A percentile compares a stretch with the other conserved stretches of the same genome.
Conservation (phyloP, 306 rosid genomes). For the Corylus avellana region DNA sequence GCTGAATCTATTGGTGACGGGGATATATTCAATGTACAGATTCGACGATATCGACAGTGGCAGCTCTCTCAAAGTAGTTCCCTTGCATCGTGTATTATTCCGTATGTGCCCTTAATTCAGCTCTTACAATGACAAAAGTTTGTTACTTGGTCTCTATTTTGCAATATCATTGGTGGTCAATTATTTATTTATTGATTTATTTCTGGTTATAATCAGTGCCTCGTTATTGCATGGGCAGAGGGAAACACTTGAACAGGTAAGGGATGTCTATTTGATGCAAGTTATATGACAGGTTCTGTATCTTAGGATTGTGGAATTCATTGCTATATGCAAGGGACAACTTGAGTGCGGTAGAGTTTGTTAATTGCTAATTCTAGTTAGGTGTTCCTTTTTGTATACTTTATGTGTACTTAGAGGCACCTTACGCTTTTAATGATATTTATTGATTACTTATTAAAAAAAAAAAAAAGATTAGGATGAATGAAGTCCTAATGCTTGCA, state of each 20-base stretch:
- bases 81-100: conserved; percentile 77
- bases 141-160: background rate
- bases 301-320: background rate
- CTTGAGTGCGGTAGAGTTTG: background rate
- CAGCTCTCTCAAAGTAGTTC: conserved; percentile 90
- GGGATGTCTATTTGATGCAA: conserved; percentile 29
- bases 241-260: conserved; percentile 82
- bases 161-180: conserved; percentile 21
- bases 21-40: conserved; percentile 89
- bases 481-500: background rate
- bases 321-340: background rate
- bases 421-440: too few species aligned
- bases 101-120: conserved; percentile 63
- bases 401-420: too few species aligned
- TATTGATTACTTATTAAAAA: too few species aligned
- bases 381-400: too few species aligned
- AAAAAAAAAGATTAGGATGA: background rate
- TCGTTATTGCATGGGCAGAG: conserved; percentile 82
- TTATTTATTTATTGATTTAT: conserved; percentile 10
- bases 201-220: conserved; percentile 56
- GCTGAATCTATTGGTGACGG: conserved; percentile 95
- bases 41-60: conserved; percentile 95
- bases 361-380: background rate
- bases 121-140: conserved; percentile 25
- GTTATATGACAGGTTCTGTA: conserved; percentile 3